Base-by-base conservation (phyloP, 2,329 filamentous ascomycete genomes). In the Meredithiella fracta region DNA sequence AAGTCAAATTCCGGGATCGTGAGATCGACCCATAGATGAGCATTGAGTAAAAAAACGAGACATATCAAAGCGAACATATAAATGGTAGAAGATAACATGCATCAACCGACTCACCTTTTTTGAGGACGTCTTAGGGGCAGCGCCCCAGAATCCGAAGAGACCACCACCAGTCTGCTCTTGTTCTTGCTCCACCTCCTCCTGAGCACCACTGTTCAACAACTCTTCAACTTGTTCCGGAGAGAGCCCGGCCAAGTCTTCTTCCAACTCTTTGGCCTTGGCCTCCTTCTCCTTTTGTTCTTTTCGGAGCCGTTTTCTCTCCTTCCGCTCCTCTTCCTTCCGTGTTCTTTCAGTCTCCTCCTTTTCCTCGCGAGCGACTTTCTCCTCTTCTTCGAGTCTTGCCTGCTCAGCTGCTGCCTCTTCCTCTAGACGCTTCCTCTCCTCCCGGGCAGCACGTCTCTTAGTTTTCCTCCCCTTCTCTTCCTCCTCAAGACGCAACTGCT, bases 61-160 rank as follows among this genome's bases (percentile, higher is more conserved):
- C 11, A 34, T 11, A 34, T 34, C 5, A 34, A 5, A 34, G 5
- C 29, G 11, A 34, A 34, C 29, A 34, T 34, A 34, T 11, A 34
- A 34, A 34, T 22, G 25, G 22, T 37, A 54, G 42, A 51, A 22
- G 20, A 31, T 47, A 53, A 26, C n/a, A 6, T 9, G 44, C 23
- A 47, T 26, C 22, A 51, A 47, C 34, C 23, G 51, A 65, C 63
- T 61, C 62, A 69, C 68, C 70, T 67, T 72, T 72, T 62, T 69
- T 70, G 53, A 22, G 5, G 42, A 75, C 63, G 73, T 76, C 63
- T 73, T 77, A 57, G 69, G 64, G 20, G 61, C 29, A 34, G 5
- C 60, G 4, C 77, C 74, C 78, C 77, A 81, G 68, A 80, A 79
- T 61, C 72, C 72, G 65, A 80, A 81, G 0, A 73, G 65, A 57